Evolutionary conservation across 164 flowering plant genomes (phyloP).

Genomic region (Annona cherimola): DNA sequence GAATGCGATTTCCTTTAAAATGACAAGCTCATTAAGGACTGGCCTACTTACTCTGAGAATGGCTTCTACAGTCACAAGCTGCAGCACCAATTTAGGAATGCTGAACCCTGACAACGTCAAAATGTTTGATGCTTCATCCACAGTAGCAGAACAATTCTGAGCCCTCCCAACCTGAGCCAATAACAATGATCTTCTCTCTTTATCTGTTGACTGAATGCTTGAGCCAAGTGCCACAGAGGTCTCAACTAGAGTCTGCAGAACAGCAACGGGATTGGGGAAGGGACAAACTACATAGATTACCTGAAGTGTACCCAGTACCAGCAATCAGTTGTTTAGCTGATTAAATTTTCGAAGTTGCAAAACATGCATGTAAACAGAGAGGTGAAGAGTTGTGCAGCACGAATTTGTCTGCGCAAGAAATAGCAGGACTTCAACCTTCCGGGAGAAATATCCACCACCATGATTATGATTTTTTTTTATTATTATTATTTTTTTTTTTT

Average conservation of each 20-base stretch:
- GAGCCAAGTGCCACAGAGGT: conserved; percentile 81
- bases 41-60: conserved; percentile 81
- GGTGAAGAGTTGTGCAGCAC: too few species aligned
- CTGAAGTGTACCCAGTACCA: conserved; percentile 25
- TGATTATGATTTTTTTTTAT: too few species aligned
- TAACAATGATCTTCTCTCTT: conserved; percentile 62
- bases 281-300: conserved; percentile 97
- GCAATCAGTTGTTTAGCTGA: not conserved
- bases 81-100: conserved; percentile 79
- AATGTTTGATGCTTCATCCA: conserved; percentile 77
- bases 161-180: conserved; percentile 77
- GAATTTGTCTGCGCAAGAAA: too few species aligned
- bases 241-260: conserved; percentile 76
- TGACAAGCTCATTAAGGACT: conserved; percentile 57
- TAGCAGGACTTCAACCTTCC: too few species aligned
- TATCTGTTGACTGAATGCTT: conserved; percentile 47
- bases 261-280: conserved; percentile 79
- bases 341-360: not conserved
- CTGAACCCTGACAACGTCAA: conserved; percentile 73
- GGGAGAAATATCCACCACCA: too few species aligned
- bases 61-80: conserved; percentile 83
- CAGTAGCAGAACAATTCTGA: conserved; percentile 57
- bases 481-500: too few species aligned
- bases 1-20: conserved; percentile 92
- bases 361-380: not conserved